These are phyloP conservation scores for Scutellospora calospora DNA, from an alignment of 371 early-diverging fungal species.

Conservation along the genomic window DNA sequence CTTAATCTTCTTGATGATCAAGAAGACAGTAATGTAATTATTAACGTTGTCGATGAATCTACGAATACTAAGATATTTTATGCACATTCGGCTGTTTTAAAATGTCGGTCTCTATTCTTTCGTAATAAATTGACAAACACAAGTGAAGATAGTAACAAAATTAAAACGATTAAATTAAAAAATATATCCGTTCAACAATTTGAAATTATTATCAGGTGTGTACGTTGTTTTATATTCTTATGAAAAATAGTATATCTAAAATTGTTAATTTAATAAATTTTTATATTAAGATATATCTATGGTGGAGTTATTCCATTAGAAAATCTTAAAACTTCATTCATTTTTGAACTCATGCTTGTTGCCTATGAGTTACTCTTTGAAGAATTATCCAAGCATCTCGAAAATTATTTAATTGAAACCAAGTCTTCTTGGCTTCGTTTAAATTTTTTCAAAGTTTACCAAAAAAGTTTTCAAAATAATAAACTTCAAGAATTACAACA, in stretches of 20 bases:
- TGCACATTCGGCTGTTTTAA: background rate
- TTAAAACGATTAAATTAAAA: background rate
- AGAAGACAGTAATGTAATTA: background rate
- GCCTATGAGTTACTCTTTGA: background rate
- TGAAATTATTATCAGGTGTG: background rate
- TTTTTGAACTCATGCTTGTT: background rate
- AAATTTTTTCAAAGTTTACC: background rate
- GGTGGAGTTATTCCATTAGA: background rate
- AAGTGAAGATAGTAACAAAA: too few species aligned
- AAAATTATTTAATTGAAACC: background rate
- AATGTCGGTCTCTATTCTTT: background rate
- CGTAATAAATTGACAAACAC: background rate
- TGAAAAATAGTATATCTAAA: background rate
- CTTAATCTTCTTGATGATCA: background rate
- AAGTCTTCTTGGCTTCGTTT: background rate
- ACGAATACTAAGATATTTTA: conserved; percentile 1
- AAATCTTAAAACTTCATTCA: background rate
- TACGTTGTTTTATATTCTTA: background rate
- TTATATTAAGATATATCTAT: conserved; percentile 21
- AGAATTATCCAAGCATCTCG: background rate
- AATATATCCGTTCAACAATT: background rate
- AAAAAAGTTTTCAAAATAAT: background rate
- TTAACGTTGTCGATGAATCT: background rate
- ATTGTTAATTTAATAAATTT: background rate
- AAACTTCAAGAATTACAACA: background rate